A percentile compares a stretch with the other conserved stretches of the same genome.
Conservation (phyloP, 768 basidiomycete species). For the Leccinum longicurvipes region DNA sequence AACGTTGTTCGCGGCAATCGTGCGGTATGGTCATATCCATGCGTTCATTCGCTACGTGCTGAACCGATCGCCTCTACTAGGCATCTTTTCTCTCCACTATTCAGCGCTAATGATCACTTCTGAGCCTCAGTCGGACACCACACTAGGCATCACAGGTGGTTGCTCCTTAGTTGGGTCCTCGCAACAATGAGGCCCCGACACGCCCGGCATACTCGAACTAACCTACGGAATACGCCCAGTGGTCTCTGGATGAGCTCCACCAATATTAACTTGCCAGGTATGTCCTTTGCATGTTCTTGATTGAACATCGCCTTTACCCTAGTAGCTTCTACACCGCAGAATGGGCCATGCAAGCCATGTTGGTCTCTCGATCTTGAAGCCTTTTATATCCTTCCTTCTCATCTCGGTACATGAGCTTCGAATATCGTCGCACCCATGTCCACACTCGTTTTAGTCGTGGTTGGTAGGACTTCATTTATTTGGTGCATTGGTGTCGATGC, state of each 20-base stretch:
- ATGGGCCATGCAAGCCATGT: constrained; percentile 28
- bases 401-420: constrained; percentile 4
- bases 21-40: constrained; percentile 17
- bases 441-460: too few species aligned
- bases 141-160: neutral
- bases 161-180: too few species aligned
- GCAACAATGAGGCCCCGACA: too few species aligned
- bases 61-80: constrained; percentile 4
- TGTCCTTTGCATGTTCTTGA: neutral
- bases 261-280: constrained; percentile 13
- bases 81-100: constrained; percentile 23
- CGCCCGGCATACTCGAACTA: constrained; percentile 35
- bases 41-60: neutral
- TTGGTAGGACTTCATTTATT: too few species aligned
- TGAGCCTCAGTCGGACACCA: constrained; percentile 2
- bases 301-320: neutral
- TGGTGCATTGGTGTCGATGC: too few species aligned
- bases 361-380: constrained; percentile 4
- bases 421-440: too few species aligned
- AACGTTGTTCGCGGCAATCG: constrained; percentile 15
- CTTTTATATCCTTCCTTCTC: neutral
- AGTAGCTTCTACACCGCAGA: constrained; percentile 32
- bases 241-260: constrained; percentile 10
- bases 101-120: constrained; percentile 9
- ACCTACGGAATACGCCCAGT: constrained; percentile 19